Percentiles rank a stretch among this genome's conserved stretches.
These are phyloP conservation scores for Collybia mongolica DNA, from an alignment of 768 basidiomycete species.

Conservation along the genomic window DNA sequence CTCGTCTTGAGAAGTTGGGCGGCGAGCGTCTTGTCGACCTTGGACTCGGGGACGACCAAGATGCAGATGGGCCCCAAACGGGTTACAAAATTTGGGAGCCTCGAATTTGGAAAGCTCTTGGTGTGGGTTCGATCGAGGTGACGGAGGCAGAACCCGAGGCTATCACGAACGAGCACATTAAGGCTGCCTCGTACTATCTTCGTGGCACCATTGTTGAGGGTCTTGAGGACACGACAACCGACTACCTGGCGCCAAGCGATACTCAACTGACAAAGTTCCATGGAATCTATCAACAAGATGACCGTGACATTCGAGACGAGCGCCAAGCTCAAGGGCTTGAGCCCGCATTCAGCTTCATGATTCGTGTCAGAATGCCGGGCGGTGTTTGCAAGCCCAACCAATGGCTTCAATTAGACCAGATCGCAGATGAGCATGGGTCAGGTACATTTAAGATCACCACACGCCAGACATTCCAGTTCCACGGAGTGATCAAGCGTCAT, in stretches of 20 bases:
- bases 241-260: conserved; percentile 88
- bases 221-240: conserved; percentile 80
- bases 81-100: conserved; percentile 98
- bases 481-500: conserved; percentile 97
- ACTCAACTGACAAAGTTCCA: conserved; percentile 98
- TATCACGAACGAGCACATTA: conserved; percentile 99
- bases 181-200: conserved; percentile 90
- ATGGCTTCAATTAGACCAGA: conserved; percentile 95
- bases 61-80: conserved; percentile 93
- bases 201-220: conserved; percentile 96
- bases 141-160: conserved; percentile 92
- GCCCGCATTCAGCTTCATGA: conserved; percentile 98
- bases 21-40: conserved; percentile 71
- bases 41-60: conserved; percentile 95
- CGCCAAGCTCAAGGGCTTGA: conserved; percentile 90
- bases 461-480: conserved; percentile 98
- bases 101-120: conserved; percentile 88
- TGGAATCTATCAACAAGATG: conserved; percentile 95
- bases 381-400: conserved; percentile 91
- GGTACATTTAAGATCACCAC: conserved; percentile 98
- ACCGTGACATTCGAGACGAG: conserved; percentile 97
- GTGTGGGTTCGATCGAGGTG: conserved; percentile 87
- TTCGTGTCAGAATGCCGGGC: conserved; percentile 93
- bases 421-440: conserved; percentile 92
- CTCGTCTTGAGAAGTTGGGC: conserved; percentile 75